Conservation (phyloP, 2,329 filamentous ascomycete genomes). For the Pestalotiopsis sp. region DNA sequence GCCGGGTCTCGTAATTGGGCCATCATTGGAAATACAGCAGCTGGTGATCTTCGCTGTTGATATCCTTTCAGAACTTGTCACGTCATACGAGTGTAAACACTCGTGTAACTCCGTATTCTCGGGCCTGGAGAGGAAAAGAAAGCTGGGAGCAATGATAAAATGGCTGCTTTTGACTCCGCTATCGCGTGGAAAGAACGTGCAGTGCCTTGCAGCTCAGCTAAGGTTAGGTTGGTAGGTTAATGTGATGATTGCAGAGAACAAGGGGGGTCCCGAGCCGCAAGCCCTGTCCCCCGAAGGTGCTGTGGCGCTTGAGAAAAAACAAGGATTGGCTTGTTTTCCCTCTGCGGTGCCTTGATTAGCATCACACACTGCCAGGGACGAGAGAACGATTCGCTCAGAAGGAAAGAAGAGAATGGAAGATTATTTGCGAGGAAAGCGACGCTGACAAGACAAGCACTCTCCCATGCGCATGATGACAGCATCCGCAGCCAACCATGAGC, state of each 20-base stretch:
- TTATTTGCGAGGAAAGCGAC: not conserved
- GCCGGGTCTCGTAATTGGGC: not conserved
- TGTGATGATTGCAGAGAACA: not conserved
- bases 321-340: constrained; percentile 2
- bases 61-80: not conserved
- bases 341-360: not conserved
- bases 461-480: not conserved
- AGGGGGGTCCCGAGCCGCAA: not conserved
- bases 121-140: not conserved
- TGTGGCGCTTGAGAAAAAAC: not conserved
- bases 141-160: not conserved
- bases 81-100: not conserved
- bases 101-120: not conserved
- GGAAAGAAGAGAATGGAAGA: not conserved
- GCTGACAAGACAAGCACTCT: not conserved
- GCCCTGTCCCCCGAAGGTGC: not conserved
- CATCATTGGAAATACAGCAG: not conserved
- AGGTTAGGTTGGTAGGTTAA: not conserved
- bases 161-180: constrained; percentile 21
- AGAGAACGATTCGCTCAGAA: not conserved
- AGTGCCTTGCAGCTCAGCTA: constrained; percentile 21
- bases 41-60: not conserved
- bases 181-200: constrained; percentile 27
- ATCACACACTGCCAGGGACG: constrained; percentile 3
- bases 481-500: not conserved